Conservation (phyloP, 2,329 filamentous ascomycete genomes). For the Fusarium oxysporum region DNA sequence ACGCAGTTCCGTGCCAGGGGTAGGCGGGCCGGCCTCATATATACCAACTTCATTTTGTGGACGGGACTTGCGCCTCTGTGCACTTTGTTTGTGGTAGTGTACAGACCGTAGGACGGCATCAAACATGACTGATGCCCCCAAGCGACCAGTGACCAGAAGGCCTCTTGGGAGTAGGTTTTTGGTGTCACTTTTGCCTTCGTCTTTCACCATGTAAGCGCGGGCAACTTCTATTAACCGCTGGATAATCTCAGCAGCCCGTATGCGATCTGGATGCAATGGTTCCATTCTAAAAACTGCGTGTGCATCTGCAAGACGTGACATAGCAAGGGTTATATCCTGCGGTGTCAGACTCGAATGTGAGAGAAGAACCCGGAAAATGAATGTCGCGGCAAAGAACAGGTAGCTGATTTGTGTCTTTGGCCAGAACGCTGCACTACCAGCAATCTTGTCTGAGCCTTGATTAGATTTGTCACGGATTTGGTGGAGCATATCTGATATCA, state of each 20-base stretch:
- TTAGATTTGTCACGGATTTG: neutral
- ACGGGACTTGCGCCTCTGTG: fast-evolving
- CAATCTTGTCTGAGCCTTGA: no score
- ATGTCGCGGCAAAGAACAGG: neutral
- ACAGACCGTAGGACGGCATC: neutral
- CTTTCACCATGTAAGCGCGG: neutral
- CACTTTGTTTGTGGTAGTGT: neutral
- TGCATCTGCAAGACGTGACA: neutral
- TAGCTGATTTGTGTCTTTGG: neutral
- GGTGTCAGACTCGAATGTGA: neutral
- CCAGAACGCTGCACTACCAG: neutral
- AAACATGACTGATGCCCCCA: neutral
- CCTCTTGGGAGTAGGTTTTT: neutral
- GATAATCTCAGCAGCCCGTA: neutral
- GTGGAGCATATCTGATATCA: neutral
- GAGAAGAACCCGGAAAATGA: neutral
- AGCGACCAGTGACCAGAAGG: neutral
- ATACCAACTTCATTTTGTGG: no score
- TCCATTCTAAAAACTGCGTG: neutral
- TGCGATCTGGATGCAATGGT: neutral
- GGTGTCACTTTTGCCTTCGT: fast-evolving
- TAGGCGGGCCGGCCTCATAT: fast-evolving
- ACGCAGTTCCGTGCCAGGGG: fast-evolving
- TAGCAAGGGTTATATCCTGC: neutral
- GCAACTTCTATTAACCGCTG: neutral